A percentile compares a stretch with the other conserved stretches of the same genome.
These are phyloP conservation scores for Penicillium parvum DNA, from an alignment of 495 filamentous ascomycete species.

Conservation along the genomic window DNA sequence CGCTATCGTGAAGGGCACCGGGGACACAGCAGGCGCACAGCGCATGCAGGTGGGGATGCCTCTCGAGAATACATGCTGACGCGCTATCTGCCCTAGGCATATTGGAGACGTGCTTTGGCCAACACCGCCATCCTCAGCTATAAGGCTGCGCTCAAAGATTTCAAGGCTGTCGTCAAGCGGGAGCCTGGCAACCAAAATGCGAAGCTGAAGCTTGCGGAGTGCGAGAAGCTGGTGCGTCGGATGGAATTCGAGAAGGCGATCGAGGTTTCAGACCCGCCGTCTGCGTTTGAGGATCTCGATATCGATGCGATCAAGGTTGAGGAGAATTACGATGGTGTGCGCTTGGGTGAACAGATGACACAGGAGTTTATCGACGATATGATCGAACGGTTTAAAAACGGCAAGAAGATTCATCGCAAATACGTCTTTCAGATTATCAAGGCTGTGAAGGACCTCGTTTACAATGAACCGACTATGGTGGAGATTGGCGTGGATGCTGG, in stretches of 20 bases:
- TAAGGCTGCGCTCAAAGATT: conserved; percentile 83
- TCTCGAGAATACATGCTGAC: conserved; percentile 3
- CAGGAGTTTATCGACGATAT: conserved; percentile 95
- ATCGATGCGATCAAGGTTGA: conserved; percentile 82
- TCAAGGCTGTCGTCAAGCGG: conserved; percentile 83
- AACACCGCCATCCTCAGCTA: conserved; percentile 86
- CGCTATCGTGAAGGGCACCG: background rate
- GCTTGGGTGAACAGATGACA: conserved; percentile 80
- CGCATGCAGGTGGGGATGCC: background rate
- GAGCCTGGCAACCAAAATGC: conserved; percentile 86
- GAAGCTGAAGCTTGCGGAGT: conserved; percentile 82
- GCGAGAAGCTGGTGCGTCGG: conserved; percentile 86
- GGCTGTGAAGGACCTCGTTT: conserved; percentile 82
- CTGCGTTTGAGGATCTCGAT: conserved; percentile 85
- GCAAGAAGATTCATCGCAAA: conserved; percentile 92
- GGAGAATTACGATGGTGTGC: conserved; percentile 75
- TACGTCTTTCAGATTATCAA: conserved; percentile 96
- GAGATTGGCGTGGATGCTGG: conserved; percentile 79
- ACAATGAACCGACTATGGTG: conserved; percentile 93
- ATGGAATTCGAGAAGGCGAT: conserved; percentile 92
- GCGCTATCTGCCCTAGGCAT: conserved; percentile 56
- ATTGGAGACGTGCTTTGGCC: conserved; percentile 88
- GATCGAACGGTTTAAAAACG: conserved; percentile 91
- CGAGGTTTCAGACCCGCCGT: conserved; percentile 85
- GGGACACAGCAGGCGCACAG: background rate